Percentiles rank a stretch among this genome's conserved stretches.
These are phyloP conservation scores for Phytophthora pinifolia DNA, from an alignment of 352 stramenopile genomes.

Conservation along the genomic window DNA sequence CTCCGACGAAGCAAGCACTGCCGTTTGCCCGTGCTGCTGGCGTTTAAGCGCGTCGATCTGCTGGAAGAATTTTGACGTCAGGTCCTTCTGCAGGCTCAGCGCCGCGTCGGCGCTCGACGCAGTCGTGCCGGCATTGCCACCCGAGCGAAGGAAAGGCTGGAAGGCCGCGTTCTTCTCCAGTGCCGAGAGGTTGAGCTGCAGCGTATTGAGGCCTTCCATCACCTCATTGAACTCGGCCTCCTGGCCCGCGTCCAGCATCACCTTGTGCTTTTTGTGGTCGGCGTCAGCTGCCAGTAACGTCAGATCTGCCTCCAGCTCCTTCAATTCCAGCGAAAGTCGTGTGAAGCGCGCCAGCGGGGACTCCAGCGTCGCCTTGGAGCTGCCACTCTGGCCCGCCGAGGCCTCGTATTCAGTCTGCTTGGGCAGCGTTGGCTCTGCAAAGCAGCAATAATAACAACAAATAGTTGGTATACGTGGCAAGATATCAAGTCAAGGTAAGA, in stretches of 20 bases:
- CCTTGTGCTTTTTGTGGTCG: conserved; percentile 44
- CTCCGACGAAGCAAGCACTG: conserved; percentile 4
- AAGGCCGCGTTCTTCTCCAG: conserved; percentile 60
- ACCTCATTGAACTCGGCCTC: conserved; percentile 68
- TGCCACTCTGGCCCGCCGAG: conserved; percentile 14
- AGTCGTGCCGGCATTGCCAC: conserved; percentile 3
- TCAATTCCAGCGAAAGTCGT: conserved; percentile 64
- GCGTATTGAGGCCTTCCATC: conserved; percentile 53
- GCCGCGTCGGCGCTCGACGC: conserved; percentile 38
- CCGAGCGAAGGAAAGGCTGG: conserved; percentile 52
- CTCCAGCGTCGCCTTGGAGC: conserved; percentile 40
- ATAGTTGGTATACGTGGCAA: conserved; percentile 1
- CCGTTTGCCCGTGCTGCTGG: conserved; percentile 33
- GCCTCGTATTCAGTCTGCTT: conserved; percentile 61
- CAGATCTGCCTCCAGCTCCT: conserved; percentile 71
- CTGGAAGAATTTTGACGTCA: conserved; percentile 72
- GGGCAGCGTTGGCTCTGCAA: conserved; percentile 45
- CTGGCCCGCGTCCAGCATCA: conserved; percentile 65
- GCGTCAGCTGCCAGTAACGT: conserved; percentile 44
- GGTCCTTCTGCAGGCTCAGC: conserved; percentile 60
- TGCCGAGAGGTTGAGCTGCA: conserved; percentile 63
- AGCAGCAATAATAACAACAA: conserved; percentile 7
- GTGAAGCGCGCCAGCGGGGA: conserved; percentile 72
- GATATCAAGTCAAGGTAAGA: not conserved
- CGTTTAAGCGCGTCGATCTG: conserved; percentile 62